Percentiles rank a stretch among this genome's conserved stretches.
Evolutionary conservation across 2,329 filamentous ascomycete genomes (phyloP).

Genomic region (Thielaviopsis populi): DNA sequence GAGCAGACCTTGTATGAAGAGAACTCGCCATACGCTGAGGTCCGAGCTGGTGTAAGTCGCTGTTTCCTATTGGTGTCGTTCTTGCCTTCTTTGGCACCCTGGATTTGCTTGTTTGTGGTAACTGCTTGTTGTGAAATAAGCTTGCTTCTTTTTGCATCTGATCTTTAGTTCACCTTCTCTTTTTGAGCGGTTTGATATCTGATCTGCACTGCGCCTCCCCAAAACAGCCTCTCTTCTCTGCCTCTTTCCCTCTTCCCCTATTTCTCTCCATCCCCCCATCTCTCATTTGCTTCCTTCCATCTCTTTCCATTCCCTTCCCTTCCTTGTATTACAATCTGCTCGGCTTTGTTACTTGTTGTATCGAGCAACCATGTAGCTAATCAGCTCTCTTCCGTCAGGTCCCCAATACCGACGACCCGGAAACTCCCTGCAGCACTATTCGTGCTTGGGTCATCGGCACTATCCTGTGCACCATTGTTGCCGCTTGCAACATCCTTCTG

Average conservation of each 20-base stretch:
- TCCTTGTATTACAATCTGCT: background rate
- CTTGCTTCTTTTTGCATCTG: background rate
- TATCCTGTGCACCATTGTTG: conserved; percentile 42
- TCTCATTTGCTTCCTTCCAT: background rate
- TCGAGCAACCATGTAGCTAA: background rate
- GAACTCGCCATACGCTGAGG: conserved; percentile 42
- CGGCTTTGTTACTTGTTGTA: no score
- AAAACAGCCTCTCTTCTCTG: no score
- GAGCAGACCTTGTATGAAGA: conserved; percentile 35
- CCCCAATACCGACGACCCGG: conserved; percentile 31
- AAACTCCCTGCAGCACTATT: conserved; percentile 41
- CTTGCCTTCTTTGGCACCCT: no score
- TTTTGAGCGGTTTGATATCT: no score
- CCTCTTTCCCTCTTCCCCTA: no score
- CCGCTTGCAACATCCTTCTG: conserved; percentile 41
- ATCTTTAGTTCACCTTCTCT: no score
- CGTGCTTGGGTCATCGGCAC: conserved; percentile 45
- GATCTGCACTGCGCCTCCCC: no score
- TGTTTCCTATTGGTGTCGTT: conserved; percentile 30
- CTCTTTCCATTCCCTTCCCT: background rate
- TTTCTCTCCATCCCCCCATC: no score
- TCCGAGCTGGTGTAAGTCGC: conserved; percentile 26
- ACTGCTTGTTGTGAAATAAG: conserved; percentile 33
- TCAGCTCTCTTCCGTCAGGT: conserved; percentile 6
- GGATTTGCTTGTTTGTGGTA: no score